phyloP scores from a whole-genome alignment of 2,329 filamentous ascomycete species.

The Venturia pyrina region DNA sequence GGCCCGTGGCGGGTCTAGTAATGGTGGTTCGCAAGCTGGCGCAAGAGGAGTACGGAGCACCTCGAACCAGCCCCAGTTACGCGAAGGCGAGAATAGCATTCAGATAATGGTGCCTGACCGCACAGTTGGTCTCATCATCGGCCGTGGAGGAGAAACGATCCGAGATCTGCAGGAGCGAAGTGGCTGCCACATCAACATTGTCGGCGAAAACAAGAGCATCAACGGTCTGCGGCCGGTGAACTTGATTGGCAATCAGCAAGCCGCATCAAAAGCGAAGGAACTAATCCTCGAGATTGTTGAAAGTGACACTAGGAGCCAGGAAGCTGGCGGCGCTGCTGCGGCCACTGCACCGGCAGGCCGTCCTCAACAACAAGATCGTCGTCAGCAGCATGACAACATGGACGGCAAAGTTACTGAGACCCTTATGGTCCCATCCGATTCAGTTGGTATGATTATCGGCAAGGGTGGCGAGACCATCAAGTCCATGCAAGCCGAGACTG shows the following conservation, averaged over 20 bases:
- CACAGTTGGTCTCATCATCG: slow-evolving; percentile 86
- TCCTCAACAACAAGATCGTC: neutral
- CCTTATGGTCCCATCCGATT: slow-evolving; percentile 79
- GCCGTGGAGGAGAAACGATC: slow-evolving; percentile 87
- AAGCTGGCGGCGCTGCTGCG: slow-evolving; percentile 18
- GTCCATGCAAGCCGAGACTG: slow-evolving; percentile 78
- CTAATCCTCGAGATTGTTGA: slow-evolving; percentile 91
- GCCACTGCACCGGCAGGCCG: neutral
- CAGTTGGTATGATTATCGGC: slow-evolving; percentile 93
- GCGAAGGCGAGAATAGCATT: slow-evolving; percentile 74
- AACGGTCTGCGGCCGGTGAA: slow-evolving; percentile 86
- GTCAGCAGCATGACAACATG: slow-evolving; percentile 17
- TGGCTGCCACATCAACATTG: slow-evolving; percentile 93
- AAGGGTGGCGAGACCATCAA: slow-evolving; percentile 91
- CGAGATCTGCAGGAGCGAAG: slow-evolving; percentile 84
- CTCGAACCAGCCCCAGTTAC: slow-evolving; percentile 39
- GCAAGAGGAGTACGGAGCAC: neutral
- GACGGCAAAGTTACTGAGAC: slow-evolving; percentile 63
- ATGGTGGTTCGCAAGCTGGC: slow-evolving; percentile 19
- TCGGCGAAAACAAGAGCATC: slow-evolving; percentile 84
- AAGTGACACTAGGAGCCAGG: slow-evolving; percentile 59
- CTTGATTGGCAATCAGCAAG: slow-evolving; percentile 67
- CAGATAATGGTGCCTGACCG: slow-evolving; percentile 94
- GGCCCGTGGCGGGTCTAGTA: slow-evolving; percentile 10
- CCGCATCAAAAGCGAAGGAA: slow-evolving; percentile 70